Conservation (phyloP, 306 rosid species). For the Sechiopsis laciniata region DNA sequence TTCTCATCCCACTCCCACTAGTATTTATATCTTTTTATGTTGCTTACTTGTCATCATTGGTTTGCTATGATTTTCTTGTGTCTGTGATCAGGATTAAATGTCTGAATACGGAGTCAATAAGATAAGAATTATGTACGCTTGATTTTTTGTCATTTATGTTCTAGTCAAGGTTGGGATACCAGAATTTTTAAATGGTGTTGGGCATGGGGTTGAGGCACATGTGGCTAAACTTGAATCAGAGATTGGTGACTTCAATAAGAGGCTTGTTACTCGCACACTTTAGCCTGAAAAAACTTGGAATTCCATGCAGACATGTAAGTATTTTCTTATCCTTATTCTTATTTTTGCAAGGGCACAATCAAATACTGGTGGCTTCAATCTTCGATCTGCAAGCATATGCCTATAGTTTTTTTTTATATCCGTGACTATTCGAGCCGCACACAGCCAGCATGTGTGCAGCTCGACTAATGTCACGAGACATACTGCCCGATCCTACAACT, state of each 20-base stretch:
- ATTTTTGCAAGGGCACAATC: neutral
- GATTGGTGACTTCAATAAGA: conserved; percentile 68
- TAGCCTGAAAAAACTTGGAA: conserved; percentile 70
- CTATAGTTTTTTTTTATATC: neutral
- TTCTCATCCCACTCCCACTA: neutral
- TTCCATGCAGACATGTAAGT: conserved; percentile 78
- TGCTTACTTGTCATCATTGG: neutral
- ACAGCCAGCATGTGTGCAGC: no score
- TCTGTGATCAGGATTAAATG: neutral
- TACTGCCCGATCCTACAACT: no score
- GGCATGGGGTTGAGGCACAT: conserved; percentile 70
- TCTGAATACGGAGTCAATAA: neutral
- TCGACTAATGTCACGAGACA: no score
- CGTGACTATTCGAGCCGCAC: no score
- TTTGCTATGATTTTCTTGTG: neutral
- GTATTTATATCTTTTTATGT: neutral
- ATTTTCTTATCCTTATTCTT: neutral
- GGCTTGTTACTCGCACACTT: conserved; percentile 74
- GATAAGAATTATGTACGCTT: neutral
- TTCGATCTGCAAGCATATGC: neutral
- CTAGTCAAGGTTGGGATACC: conserved; percentile 82
- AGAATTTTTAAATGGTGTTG: conserved; percentile 69
- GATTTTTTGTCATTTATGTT: conserved; percentile 19
- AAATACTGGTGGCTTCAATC: neutral
- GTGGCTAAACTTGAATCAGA: conserved; percentile 68